A percentile compares a stretch with the other conserved stretches of the same genome.
These are phyloP conservation scores for Plasmodium berghei DNA, from an alignment of 169 alveolate genomes.

Conservation along the genomic window DNA sequence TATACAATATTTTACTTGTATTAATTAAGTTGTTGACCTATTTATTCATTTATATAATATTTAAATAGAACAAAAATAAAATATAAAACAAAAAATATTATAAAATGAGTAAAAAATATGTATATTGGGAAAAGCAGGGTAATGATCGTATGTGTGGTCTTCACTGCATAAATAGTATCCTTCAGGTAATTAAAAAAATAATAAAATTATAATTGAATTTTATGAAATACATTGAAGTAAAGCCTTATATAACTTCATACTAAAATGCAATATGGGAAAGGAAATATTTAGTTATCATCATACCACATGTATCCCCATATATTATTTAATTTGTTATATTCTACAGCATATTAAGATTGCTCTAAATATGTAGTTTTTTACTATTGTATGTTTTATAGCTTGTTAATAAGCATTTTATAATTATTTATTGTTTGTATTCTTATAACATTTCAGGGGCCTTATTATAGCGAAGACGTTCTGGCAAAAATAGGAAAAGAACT, in stretches of 20 bases:
- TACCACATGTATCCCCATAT: not conserved
- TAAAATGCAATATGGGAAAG: no score
- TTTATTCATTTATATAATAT: not conserved
- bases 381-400: no score
- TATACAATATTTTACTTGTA: not conserved
- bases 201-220: not conserved
- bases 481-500: slow-evolving; percentile 84
- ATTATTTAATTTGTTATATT: not conserved
- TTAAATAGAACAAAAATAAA: not conserved
- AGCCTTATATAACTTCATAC: not conserved
- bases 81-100: not conserved
- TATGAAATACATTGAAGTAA: slow-evolving; percentile 3
- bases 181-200: slow-evolving; percentile 81
- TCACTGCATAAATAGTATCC: slow-evolving; percentile 90
- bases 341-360: no score
- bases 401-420: no score
- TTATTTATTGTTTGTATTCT: not conserved
- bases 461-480: slow-evolving; percentile 80
- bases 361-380: no score
- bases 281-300: no score
- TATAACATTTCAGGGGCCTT: slow-evolving; percentile 77
- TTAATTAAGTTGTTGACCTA: no score
- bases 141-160: slow-evolving; percentile 92
- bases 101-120: slow-evolving; percentile 77
- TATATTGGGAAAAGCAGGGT: slow-evolving; percentile 94